phyloP scores from a whole-genome alignment of 2,329 filamentous ascomycete species.

The Pestalotiopsis sp. region DNA sequence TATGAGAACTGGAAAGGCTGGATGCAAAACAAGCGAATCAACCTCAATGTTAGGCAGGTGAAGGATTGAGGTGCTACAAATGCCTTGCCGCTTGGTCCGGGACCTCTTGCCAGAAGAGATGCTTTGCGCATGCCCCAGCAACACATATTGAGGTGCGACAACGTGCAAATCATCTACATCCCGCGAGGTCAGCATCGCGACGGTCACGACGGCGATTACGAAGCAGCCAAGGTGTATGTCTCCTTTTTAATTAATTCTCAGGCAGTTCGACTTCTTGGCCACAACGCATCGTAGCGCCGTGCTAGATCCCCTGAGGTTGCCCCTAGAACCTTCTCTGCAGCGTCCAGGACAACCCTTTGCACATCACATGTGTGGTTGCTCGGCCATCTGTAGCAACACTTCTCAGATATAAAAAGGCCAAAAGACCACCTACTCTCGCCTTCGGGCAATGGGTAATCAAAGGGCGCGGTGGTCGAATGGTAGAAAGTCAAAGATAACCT shows the following conservation, averaged over 20 bases:
- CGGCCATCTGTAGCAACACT: not conserved
- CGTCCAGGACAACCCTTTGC: not conserved
- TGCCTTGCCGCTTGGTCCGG: not conserved
- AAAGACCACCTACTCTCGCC: not conserved
- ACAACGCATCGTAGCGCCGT: not conserved
- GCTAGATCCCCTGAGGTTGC: not conserved
- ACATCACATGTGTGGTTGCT: not conserved
- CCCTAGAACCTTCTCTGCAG: not conserved
- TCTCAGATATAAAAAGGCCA: not conserved
- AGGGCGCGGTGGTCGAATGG: not conserved
- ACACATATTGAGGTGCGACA: too few species aligned
- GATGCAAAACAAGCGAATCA: conserved; percentile 87
- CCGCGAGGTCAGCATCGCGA: too few species aligned
- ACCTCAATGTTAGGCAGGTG: conserved; percentile 91
- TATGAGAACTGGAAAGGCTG: conserved; percentile 79
- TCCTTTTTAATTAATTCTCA: not conserved
- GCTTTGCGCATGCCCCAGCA: not conserved
- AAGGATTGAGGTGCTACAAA: not conserved
- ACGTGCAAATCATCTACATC: too few species aligned
- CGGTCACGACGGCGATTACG: too few species aligned
- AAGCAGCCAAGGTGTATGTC: too few species aligned
- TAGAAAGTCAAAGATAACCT: conserved; percentile 1
- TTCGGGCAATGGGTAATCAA: not conserved
- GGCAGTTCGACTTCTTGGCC: not conserved
- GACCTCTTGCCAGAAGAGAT: not conserved